Percentiles rank a stretch among this genome's conserved stretches.
These are phyloP conservation scores for Marchantia polymorpha DNA, from an alignment of 225 moss, liverwort and hornwort genomes.

Conservation along the genomic window DNA sequence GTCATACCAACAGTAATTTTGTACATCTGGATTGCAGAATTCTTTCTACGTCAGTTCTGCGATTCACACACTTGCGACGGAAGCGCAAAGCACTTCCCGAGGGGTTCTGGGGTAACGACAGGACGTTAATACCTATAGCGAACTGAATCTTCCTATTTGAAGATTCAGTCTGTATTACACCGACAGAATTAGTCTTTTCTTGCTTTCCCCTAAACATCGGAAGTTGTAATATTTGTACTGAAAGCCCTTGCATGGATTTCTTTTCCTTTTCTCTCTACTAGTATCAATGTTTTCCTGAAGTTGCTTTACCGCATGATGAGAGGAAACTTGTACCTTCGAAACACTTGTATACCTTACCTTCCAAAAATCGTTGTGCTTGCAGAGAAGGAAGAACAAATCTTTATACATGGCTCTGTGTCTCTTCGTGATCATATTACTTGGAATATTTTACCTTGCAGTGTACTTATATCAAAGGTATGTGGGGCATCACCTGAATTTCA, in stretches of 20 bases:
- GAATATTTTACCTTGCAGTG: constrained; percentile 70
- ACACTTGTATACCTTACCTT: background rate
- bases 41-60: constrained; percentile 93
- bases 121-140: background rate
- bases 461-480: constrained; percentile 66
- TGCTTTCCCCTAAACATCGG: too few relatives aligned
- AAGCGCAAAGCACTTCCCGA: constrained; percentile 60
- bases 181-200: too few relatives aligned
- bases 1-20: too few relatives aligned
- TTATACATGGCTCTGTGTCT: constrained; percentile 69
- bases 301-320: background rate
- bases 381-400: constrained; percentile 71
- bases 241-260: background rate
- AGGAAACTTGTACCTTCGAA: background rate
- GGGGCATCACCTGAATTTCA: background rate
- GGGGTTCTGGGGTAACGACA: constrained; percentile 76
- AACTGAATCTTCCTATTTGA: background rate
- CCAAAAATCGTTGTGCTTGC: constrained; percentile 15
- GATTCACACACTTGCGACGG: constrained; percentile 68
- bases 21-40: constrained; percentile 47
- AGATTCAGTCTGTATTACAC: too few relatives aligned
- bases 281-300: background rate
- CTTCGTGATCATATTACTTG: constrained; percentile 60
- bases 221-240: background rate
- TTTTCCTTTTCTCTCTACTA: background rate